Conservation (phyloP, 2,329 filamentous ascomycete genomes). For the Verticillium longisporum region DNA sequence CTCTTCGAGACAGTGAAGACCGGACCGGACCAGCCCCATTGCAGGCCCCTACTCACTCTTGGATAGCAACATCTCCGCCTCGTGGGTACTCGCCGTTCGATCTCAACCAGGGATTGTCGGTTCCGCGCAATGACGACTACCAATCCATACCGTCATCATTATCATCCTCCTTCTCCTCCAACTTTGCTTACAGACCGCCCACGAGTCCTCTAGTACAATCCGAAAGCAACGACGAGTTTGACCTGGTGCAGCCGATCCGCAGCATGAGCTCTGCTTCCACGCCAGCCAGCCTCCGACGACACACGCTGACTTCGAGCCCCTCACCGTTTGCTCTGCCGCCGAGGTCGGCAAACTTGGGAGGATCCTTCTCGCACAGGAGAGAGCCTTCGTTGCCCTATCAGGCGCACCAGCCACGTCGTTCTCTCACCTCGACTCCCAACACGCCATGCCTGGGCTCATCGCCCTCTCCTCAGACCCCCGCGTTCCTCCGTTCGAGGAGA, state of each 20-base stretch:
- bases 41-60: constrained; percentile 22
- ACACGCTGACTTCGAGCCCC: constrained; percentile 61
- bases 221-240: constrained; percentile 73
- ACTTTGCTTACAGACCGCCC: constrained; percentile 78
- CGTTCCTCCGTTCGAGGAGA: constrained; percentile 47
- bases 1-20: neutral
- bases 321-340: constrained; percentile 33
- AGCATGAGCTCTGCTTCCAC: constrained; percentile 39
- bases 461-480: constrained; percentile 45
- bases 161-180: constrained; percentile 68
- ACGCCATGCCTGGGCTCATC: constrained; percentile 28
- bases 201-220: constrained; percentile 91
- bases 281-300: constrained; percentile 44
- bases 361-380: constrained; percentile 38
- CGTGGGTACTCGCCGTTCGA: constrained; percentile 41
- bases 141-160: constrained; percentile 50
- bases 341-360: constrained; percentile 14
- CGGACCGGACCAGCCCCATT: constrained; percentile 4
- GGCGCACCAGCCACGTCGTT: constrained; percentile 71
- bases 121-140: constrained; percentile 26
- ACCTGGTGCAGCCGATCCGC: constrained; percentile 50
- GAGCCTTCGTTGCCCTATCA: constrained; percentile 62
- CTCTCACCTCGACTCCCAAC: constrained; percentile 55
- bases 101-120: constrained; percentile 25
- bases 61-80: constrained; percentile 51